Evolutionary conservation across 106 monocot genomes (phyloP), one percentile per base, ranked within the genome.

Genomic region (Vanilla planifolia): DNA sequence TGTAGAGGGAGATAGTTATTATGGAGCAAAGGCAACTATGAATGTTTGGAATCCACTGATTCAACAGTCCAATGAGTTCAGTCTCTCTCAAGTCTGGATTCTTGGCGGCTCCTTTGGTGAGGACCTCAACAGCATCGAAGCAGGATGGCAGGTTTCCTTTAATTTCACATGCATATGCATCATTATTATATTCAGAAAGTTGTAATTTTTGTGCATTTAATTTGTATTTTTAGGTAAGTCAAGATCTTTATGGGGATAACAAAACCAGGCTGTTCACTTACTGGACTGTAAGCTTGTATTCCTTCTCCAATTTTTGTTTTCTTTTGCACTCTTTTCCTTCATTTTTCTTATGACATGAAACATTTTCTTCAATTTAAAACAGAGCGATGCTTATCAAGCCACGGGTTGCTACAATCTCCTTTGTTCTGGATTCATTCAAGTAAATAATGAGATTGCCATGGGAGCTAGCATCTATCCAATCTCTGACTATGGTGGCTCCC

Each of bases 61-160:
- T 20, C 80, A 95, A 71, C 89, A 83, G 66, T 6, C 80, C 13
- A 89, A 85, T 59, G 94, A 95, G 85, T 95, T 95, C 61, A 95
- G 94, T 43, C 77, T 95, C 16, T 95, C 94, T 11, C 94, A 89
- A 62, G 41, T 95, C 23, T 95, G 94, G 94, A 66, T 95, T 44
- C 58, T 95, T 10, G 83, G 89, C 16, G 94, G 94, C 7, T 89
- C 94, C 22, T 89, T 95, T 62, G 94, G 86, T 6, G 67, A 83
- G 62, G 89, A 95, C 46, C 83, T 89, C 50, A 95, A 95, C 60
- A 95, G 89, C 73, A 95, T 95, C 68, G 94, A 89, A 86, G 94
- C 94, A 41, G 94, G 94, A 5, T 95, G 94, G 94, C 94, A 89
- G 80, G 94, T 89, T 30, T 32, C 0, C 44, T 47, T 23, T 34